Evolutionary conservation across 2,329 filamentous ascomycete species (phyloP).

Genomic region (Fusarium praegraminearum): DNA sequence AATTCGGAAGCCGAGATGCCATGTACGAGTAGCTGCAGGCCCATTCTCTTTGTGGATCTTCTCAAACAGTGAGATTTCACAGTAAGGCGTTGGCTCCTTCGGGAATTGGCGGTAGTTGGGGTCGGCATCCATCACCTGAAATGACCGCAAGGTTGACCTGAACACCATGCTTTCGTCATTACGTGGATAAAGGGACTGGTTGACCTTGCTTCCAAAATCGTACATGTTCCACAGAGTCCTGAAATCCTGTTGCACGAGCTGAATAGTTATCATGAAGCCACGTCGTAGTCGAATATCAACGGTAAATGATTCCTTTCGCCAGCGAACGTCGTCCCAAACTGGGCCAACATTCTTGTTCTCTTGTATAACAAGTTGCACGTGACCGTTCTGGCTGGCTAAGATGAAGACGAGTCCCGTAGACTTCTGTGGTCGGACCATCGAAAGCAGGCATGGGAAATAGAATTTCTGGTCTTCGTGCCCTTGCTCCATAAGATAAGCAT

Average conservation of each 20-base stretch:
- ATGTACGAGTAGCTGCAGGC: slow-evolving; percentile 76
- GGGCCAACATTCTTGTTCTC: slow-evolving; percentile 74
- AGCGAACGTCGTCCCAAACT: slow-evolving; percentile 84
- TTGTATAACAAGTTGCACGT: slow-evolving; percentile 80
- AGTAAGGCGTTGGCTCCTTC: slow-evolving; percentile 76
- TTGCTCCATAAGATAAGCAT: slow-evolving; percentile 79
- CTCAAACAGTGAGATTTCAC: slow-evolving; percentile 82
- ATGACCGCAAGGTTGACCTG: slow-evolving; percentile 75
- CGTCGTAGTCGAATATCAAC: slow-evolving; percentile 79
- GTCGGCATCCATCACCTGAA: slow-evolving; percentile 84
- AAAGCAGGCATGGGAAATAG: slow-evolving; percentile 79
- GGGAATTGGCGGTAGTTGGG: slow-evolving; percentile 80
- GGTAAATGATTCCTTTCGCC: slow-evolving; percentile 75
- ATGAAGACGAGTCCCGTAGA: slow-evolving; percentile 78
- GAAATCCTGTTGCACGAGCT: slow-evolving; percentile 82
- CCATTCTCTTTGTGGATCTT: slow-evolving; percentile 74
- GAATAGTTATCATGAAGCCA: slow-evolving; percentile 78
- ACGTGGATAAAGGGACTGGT: slow-evolving; percentile 75
- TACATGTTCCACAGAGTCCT: slow-evolving; percentile 84
- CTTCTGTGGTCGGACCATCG: slow-evolving; percentile 76
- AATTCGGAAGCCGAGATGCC: slow-evolving; percentile 84
- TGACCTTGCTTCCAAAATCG: slow-evolving; percentile 83
- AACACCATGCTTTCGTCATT: slow-evolving; percentile 78
- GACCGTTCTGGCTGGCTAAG: slow-evolving; percentile 82
- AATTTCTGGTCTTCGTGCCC: slow-evolving; percentile 76